Conservation (phyloP, 805 yeast genomes). For the Candida maris region DNA sequence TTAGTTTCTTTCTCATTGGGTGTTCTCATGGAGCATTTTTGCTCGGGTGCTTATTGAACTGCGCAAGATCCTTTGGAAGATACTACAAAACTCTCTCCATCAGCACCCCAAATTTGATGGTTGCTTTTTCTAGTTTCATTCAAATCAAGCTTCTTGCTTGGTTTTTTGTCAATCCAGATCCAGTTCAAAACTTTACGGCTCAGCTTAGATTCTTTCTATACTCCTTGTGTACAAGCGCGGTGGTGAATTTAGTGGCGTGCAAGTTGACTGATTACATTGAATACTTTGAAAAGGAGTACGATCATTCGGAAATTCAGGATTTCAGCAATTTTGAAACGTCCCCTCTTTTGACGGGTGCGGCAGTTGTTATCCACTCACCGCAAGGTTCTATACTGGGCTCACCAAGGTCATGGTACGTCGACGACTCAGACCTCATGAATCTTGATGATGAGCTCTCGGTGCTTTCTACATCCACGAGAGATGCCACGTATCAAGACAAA, state of each 20-base stretch:
- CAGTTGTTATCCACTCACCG: slow-evolving; percentile 27
- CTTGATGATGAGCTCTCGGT: slow-evolving; percentile 28
- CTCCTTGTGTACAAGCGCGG: slow-evolving; percentile 14
- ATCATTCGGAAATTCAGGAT: slow-evolving; percentile 21
- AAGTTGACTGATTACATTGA: slow-evolving; percentile 27
- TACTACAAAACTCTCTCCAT: slow-evolving; percentile 72
- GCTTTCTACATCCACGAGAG: slow-evolving; percentile 21
- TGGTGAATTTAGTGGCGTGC: slow-evolving; percentile 27
- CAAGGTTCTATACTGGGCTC: slow-evolving; percentile 24
- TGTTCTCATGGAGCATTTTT: slow-evolving; percentile 67
- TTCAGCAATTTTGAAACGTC: slow-evolving; percentile 32
- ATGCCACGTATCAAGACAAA: slow-evolving; percentile 10
- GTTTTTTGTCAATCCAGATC: slow-evolving; percentile 17
- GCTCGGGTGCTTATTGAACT: slow-evolving; percentile 66
- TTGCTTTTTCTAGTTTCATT: slow-evolving; percentile 31
- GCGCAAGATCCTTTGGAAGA: slow-evolving; percentile 73
- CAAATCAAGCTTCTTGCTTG: slow-evolving; percentile 25
- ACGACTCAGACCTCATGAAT: slow-evolving; percentile 19
- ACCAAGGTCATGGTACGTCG: slow-evolving; percentile 29
- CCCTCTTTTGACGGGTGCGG: slow-evolving; percentile 33
- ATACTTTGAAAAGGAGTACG: slow-evolving; percentile 22
- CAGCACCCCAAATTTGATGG: slow-evolving; percentile 63
- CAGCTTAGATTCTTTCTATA: slow-evolving; percentile 22
- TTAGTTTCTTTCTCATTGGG: slow-evolving; percentile 59
- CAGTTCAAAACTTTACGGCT: slow-evolving; percentile 17